A percentile compares a stretch with the other conserved stretches of the same genome.
Evolutionary conservation across 805 yeast species (phyloP).

Genomic region (Myxozyma neotropica): DNA sequence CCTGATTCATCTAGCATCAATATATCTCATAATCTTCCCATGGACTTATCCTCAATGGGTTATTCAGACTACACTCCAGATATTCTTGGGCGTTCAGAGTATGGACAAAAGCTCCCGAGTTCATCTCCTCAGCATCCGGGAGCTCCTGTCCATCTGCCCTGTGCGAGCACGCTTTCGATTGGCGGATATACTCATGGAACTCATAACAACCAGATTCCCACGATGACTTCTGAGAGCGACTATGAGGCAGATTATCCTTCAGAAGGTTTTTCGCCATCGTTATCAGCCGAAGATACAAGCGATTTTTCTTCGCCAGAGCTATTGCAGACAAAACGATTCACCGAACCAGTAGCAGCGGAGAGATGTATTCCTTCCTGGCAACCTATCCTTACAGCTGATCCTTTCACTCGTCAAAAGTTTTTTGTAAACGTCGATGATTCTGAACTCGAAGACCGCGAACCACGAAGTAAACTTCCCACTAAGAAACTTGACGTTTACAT

Average conservation of each 20-base stretch:
- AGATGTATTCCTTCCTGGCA: conserved; percentile 23
- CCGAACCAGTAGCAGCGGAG: not conserved
- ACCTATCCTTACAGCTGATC: conserved; percentile 31
- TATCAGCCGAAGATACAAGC: conserved; percentile 26
- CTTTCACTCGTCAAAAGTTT: conserved; percentile 18
- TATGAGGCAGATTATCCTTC: conserved; percentile 30
- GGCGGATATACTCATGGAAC: not conserved
- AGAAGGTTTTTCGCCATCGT: conserved; percentile 26
- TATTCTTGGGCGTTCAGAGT: not conserved
- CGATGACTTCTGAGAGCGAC: conserved; percentile 17
- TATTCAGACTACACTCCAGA: conserved; percentile 7
- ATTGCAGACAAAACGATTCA: conserved; percentile 4
- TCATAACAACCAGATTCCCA: conserved; percentile 5
- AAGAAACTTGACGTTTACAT: conserved; percentile 23
- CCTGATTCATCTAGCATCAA: not conserved
- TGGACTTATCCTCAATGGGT: conserved; percentile 13
- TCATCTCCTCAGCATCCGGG: not conserved
- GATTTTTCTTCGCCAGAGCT: conserved; percentile 33
- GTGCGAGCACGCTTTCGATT: not conserved
- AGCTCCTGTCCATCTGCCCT: not conserved
- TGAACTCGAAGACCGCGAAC: conserved; percentile 6
- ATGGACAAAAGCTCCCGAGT: not conserved
- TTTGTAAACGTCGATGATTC: conserved; percentile 12
- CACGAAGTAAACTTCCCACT: conserved; percentile 10
- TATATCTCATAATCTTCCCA: not conserved